These are phyloP conservation scores for Rugonectria rugulosa DNA, from an alignment of 2,329 filamentous ascomycete species.

Conservation along the genomic window DNA sequence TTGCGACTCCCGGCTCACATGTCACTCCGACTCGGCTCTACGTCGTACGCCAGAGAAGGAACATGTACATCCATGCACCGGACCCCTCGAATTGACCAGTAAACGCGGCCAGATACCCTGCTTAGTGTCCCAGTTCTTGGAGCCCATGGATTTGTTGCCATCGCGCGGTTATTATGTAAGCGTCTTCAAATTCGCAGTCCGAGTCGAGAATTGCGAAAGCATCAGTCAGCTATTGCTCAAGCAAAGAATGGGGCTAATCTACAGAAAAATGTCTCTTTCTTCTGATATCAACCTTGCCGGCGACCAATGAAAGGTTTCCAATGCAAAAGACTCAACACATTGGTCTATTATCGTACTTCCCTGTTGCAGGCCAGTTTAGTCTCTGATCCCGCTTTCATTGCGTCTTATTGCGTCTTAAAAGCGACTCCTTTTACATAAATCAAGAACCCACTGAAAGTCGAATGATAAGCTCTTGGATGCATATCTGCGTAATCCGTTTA, in stretches of 20 bases:
- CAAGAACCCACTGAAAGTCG: too few species aligned
- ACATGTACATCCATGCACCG: neutral
- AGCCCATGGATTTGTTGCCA: constrained; percentile 15
- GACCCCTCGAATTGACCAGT: constrained; percentile 14
- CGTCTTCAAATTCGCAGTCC: constrained; percentile 19
- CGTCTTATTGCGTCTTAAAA: too few species aligned
- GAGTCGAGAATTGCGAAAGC: constrained; percentile 34
- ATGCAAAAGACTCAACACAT: too few species aligned
- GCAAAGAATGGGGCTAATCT: neutral
- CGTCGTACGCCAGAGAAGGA: neutral
- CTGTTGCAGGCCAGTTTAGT: too few species aligned
- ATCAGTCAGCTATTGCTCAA: constrained; percentile 35
- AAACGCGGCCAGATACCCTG: constrained; percentile 16
- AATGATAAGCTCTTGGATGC: too few species aligned
- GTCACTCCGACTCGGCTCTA: constrained; percentile 16
- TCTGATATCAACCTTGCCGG: constrained; percentile 1
- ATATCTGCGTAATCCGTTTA: too few species aligned
- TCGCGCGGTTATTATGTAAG: constrained; percentile 33
- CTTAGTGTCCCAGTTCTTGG: constrained; percentile 10
- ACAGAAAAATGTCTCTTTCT: constrained; percentile 1
- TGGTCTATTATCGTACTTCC: too few species aligned
- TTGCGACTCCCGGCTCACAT: constrained; percentile 30
- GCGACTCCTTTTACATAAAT: too few species aligned
- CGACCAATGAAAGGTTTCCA: too few species aligned
- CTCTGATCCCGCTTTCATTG: too few species aligned